Base-by-base conservation (phyloP, 495 filamentous ascomycete species). In the Tuber brumale region DNA sequence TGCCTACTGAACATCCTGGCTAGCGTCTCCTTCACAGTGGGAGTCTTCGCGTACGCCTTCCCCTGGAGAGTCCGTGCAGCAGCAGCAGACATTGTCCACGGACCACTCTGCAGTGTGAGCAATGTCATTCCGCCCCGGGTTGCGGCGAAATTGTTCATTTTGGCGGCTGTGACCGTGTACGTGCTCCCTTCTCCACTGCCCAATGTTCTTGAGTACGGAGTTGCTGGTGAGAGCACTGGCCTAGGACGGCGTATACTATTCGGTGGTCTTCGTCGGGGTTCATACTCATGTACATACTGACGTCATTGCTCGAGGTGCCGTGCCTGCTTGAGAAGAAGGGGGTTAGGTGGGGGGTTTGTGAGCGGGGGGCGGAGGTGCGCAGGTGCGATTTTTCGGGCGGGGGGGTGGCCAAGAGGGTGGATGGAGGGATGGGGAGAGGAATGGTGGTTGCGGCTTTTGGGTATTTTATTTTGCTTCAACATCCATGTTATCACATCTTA, bases 81-180 rank as follows among this genome's bases (percentile, higher is more conserved):
- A 61, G 51, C n/a, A 61, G n/a, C n/a, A n/a, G n/a, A n/a, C n/a
- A 61, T 31, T 12, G 23, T 61, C n/a, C n/a, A 4, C n/a, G n/a
- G 51, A 4, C 51, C 27, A 14, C 10, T 9, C 51, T 61, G 12
- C 27, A 66, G 57, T 27, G 51, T 35, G 57, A 14, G 0, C 10
- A 27, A 31, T 14, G 14, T 23, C 8, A 31, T 61, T 31, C n/a
- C n/a, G 3, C 86, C 87, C 73, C 87, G 84, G 85, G 80, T 86
- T 0, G 74, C 85, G n/a, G 85, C 84, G 0, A 84, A 88, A 69
- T 83, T 82, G n/a, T 71, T 86, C 1, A n/a, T 87, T 85, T 80
- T 85, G 21, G 80, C 79, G 12, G 77, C 76, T 0, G 74, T 9
- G n/a, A n/a, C n/a, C n/a, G n/a, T n/a, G n/a, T n/a, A n/a, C n/a